Evolutionary conservation across 2,329 filamentous ascomycete genomes (phyloP).

Genomic region (Remersonia thermophila): DNA sequence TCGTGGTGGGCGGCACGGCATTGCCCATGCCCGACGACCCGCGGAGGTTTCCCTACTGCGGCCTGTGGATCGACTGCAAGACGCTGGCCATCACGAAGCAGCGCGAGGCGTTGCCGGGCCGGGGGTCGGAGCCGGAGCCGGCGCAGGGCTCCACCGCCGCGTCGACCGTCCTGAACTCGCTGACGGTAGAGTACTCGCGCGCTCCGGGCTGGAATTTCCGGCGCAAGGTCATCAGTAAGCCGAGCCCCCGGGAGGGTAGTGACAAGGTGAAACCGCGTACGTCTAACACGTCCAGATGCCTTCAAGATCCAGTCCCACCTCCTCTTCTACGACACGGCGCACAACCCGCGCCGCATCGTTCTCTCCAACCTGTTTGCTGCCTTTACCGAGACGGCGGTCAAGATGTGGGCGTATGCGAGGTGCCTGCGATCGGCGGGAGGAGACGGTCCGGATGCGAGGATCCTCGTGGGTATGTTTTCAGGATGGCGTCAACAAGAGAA

Average conservation of each 20-base stretch:
- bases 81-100: constrained; percentile 68
- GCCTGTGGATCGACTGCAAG: constrained; percentile 59
- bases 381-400: constrained; percentile 67
- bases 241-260: too few relatives aligned
- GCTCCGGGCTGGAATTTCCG: constrained; percentile 66
- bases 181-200: constrained; percentile 68
- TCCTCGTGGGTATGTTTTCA: constrained; percentile 46
- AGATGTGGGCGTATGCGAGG: constrained; percentile 51
- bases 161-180: constrained; percentile 36
- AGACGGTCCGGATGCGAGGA: constrained; percentile 40
- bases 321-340: constrained; percentile 69
- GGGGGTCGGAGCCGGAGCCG: constrained; percentile 21
- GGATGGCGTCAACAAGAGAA: neutral
- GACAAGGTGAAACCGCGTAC: too few relatives aligned
- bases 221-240: constrained; percentile 60
- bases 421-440: constrained; percentile 51
- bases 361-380: constrained; percentile 62
- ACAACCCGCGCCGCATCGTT: constrained; percentile 61
- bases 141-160: constrained; percentile 30
- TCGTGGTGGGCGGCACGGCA: constrained; percentile 38
- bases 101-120: constrained; percentile 33
- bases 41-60: constrained; percentile 74
- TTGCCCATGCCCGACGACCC: constrained; percentile 35
- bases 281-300: too few relatives aligned
- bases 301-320: constrained; percentile 78